A percentile compares a stretch with the other conserved stretches of the same genome.
Evolutionary conservation across 2,329 filamentous ascomycete genomes (phyloP).

Genomic region (Geosmithia flava): DNA sequence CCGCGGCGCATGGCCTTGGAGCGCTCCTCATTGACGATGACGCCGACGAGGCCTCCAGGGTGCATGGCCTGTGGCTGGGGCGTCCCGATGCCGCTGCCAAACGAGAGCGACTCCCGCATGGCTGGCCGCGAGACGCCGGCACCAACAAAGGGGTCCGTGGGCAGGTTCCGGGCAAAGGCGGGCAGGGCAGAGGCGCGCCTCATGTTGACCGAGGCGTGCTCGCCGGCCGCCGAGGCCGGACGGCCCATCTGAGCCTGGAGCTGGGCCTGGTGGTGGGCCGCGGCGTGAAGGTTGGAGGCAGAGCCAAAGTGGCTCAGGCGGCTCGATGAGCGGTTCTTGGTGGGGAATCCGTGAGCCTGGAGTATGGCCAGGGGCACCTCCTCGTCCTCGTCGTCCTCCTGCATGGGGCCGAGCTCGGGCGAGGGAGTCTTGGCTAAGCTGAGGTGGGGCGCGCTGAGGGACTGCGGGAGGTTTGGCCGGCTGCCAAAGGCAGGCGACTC

Average conservation of each 20-base stretch:
- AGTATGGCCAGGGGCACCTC: constrained; percentile 79
- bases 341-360: constrained; percentile 79
- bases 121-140: constrained; percentile 62
- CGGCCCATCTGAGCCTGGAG: constrained; percentile 36
- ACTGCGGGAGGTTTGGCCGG: constrained; percentile 43
- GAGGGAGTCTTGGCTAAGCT: constrained; percentile 20
- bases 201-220: constrained; percentile 19
- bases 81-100: constrained; percentile 40
- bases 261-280: constrained; percentile 13
- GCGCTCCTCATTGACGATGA: constrained; percentile 77
- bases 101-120: constrained; percentile 62
- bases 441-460: constrained; percentile 52
- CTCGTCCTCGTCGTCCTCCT: constrained; percentile 80
- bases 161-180: constrained; percentile 70
- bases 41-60: constrained; percentile 71
- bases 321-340: constrained; percentile 59
- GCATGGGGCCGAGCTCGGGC: constrained; percentile 25
- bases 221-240: constrained; percentile 45
- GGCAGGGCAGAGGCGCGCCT: constrained; percentile 43
- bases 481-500: constrained; percentile 17
- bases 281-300: constrained; percentile 57
- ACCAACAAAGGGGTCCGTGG: constrained; percentile 75
- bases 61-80: constrained; percentile 27
- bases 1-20: constrained; percentile 66
- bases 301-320: constrained; percentile 52